Evolutionary conservation across 305 asterid genomes (phyloP).

Genomic region (Petunia hybrid): DNA sequence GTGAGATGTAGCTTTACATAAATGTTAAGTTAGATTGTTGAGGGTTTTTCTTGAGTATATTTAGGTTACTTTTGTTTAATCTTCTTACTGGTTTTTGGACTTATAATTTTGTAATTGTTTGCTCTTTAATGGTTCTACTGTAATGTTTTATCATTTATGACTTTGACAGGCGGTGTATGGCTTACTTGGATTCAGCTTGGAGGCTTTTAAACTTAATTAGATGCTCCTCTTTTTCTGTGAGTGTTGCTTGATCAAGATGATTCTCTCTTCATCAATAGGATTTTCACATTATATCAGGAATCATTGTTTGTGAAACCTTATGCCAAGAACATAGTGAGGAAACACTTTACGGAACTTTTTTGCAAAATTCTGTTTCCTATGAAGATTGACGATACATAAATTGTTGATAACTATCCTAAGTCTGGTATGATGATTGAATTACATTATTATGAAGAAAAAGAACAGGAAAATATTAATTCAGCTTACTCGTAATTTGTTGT

Average conservation of each 20-base stretch:
- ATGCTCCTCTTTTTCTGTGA: constrained; percentile 40
- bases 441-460: background rate
- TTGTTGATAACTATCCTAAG: constrained; percentile 4
- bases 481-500: background rate
- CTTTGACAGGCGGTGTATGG: constrained; percentile 64
- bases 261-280: background rate
- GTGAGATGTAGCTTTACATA: background rate
- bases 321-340: too few relatives aligned
- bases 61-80: background rate
- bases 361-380: too few relatives aligned
- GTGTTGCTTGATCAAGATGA: background rate
- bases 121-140: constrained; percentile 19
- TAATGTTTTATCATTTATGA: constrained; percentile 26
- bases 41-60: background rate
- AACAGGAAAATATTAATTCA: too few relatives aligned
- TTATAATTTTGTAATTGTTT: constrained; percentile 14
- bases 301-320: too few relatives aligned
- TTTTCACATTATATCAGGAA: too few relatives aligned
- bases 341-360: too few relatives aligned
- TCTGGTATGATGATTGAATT: background rate
- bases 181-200: constrained; percentile 73
- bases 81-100: background rate
- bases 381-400: too few relatives aligned
- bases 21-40: background rate
- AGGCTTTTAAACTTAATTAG: constrained; percentile 65